These are phyloP conservation scores for Vaccinium vitisidaea DNA, from an alignment of 148 eudicot genomes.

Conservation along the genomic window DNA sequence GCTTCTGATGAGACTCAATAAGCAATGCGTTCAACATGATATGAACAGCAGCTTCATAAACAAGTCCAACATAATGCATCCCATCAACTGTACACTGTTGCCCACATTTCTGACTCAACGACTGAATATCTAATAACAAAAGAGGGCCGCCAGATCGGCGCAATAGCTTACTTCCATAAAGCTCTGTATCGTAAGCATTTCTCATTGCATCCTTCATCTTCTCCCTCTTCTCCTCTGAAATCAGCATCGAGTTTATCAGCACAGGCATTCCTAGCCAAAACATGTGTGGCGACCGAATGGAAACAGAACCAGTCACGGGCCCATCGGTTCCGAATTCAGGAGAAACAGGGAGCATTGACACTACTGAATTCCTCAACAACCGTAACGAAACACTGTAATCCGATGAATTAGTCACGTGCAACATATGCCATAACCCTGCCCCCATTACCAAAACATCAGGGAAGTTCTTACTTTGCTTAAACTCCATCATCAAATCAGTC, in stretches of 20 bases:
- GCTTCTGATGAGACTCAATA: slow-evolving; percentile 82
- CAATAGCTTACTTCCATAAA: slow-evolving; percentile 57
- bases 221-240: slow-evolving; percentile 75
- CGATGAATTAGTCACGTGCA: slow-evolving; percentile 58
- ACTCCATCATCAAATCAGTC: slow-evolving; percentile 39
- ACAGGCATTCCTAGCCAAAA: slow-evolving; percentile 92
- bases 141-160: slow-evolving; percentile 67
- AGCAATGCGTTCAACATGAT: slow-evolving; percentile 86
- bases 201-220: slow-evolving; percentile 56
- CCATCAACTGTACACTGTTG: slow-evolving; percentile 72
- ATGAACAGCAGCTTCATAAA: slow-evolving; percentile 79
- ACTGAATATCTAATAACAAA: slow-evolving; percentile 55
- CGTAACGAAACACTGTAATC: slow-evolving; percentile 50
- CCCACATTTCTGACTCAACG: slow-evolving; percentile 69
- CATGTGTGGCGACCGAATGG: slow-evolving; percentile 53
- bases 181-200: slow-evolving; percentile 44
- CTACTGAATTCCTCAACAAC: slow-evolving; percentile 44
- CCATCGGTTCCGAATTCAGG: slow-evolving; percentile 23
- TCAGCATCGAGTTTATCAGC: slow-evolving; percentile 75
- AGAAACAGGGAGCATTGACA: slow-evolving; percentile 46
- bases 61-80: slow-evolving; percentile 76
- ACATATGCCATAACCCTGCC: slow-evolving; percentile 95
- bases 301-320: slow-evolving; percentile 17
- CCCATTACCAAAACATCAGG: slow-evolving; percentile 93
- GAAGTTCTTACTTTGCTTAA: slow-evolving; percentile 39